phyloP scores from a whole-genome alignment of 495 filamentous ascomycete species.

The Podospora appendiculata region DNA sequence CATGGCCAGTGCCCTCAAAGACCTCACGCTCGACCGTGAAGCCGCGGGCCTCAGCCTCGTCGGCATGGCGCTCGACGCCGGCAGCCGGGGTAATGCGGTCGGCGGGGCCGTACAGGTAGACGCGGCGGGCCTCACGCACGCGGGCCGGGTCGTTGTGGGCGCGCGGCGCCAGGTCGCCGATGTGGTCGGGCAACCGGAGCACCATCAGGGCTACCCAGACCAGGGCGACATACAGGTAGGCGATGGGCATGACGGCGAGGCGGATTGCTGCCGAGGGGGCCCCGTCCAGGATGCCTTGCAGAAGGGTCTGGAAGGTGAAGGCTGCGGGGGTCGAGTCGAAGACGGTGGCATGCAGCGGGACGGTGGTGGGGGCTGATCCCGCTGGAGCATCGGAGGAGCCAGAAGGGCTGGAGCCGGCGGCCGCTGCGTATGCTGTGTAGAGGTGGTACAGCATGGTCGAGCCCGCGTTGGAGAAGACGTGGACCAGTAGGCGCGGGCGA shows the following conservation, averaged over 20 bases:
- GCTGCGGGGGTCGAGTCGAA: slow-evolving; percentile 27
- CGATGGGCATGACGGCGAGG: slow-evolving; percentile 15
- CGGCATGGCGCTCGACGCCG: slow-evolving; percentile 22
- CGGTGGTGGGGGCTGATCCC: too few species aligned
- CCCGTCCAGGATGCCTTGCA: slow-evolving; percentile 18
- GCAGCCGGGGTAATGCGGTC: slow-evolving; percentile 24
- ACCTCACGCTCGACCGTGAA: slow-evolving; percentile 17
- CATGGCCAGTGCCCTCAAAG: slow-evolving; percentile 23
- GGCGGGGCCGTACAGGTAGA: slow-evolving; percentile 23
- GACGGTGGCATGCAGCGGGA: slow-evolving; percentile 21
- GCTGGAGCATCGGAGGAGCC: neutral
- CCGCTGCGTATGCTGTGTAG: slow-evolving; percentile 12
- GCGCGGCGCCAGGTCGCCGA: slow-evolving; percentile 16
- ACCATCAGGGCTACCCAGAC: slow-evolving; percentile 18
- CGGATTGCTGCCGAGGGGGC: slow-evolving; percentile 13
- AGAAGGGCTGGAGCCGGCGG: neutral
- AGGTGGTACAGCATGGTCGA: slow-evolving; percentile 16
- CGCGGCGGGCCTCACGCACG: slow-evolving; percentile 19
- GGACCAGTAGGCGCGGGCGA: slow-evolving; percentile 20
- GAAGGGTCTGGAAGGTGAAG: slow-evolving; percentile 12
- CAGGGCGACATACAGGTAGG: slow-evolving; percentile 12
- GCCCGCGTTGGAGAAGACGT: slow-evolving; percentile 29
- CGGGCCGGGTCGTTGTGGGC: slow-evolving; percentile 19
- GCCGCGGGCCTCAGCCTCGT: slow-evolving; percentile 13
- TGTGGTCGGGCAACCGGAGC: slow-evolving; percentile 14